Base-by-base conservation (phyloP, 305 asterid genomes). In the Stenogyne calaminthoides region DNA sequence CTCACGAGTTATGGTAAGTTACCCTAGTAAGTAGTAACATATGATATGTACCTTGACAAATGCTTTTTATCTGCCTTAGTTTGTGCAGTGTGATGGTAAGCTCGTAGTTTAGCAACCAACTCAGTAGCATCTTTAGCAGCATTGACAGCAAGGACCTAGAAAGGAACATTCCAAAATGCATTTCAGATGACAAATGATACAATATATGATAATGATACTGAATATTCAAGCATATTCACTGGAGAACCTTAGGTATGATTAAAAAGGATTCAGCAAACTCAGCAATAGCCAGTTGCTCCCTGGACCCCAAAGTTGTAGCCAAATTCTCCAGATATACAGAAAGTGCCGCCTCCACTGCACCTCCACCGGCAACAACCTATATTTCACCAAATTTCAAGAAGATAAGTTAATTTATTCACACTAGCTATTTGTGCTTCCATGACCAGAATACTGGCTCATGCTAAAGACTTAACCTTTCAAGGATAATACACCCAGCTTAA, bases 91-190 rank as follows among this genome's bases (percentile, higher is more conserved):
- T 90, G 95, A 83, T 94, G 99, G 81, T 87, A 88, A 39, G 96
- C 93, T 73, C 99, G 91, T 71, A 94, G 81, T 74, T 88, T 86
- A 37, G 99, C 92, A 61, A 92, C 98, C 84, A 94, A 86, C 57
- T 94, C 99, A 3, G 98, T 94, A 70, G 99, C 88, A 88, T 94
- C 99, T 80, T 94, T 94, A 67, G 99, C 99, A 81, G 99, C 99
- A 87, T 95, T 95, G 69, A 92, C 97, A 82, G 98, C 98, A 69
- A 95, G 98, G 60, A 95, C 96, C 99, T 95, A 39, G 0, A 57
- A 42, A 64, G 39, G 49, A 64, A 37, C 44, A 39, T 56, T 37
- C 42, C 37, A 19, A 55, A 39, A 15, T 14, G 14, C 61, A 34
- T 15, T 60, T 71, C 57, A 47, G 42, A 32, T 19, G 64, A 16